phyloP scores from a whole-genome alignment of 2,329 filamentous ascomycete species.

The Epichloe uncinata region DNA sequence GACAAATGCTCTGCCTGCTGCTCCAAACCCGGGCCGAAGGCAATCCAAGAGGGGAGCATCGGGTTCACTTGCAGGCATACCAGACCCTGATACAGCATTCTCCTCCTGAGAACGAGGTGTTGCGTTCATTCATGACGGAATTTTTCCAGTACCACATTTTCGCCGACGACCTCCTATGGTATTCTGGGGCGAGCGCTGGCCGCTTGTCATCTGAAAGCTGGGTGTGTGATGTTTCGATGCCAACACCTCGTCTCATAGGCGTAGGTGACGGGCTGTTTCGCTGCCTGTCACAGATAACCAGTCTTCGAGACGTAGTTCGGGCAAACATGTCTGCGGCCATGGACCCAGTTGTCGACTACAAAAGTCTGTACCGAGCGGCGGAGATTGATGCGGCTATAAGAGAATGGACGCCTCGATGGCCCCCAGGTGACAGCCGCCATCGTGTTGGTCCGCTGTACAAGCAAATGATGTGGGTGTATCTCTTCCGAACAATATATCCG shows the following conservation, averaged over 20 bases:
- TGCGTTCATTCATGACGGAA: constrained; percentile 51
- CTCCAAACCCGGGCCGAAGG: constrained; percentile 45
- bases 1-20: constrained; percentile 49
- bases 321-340: constrained; percentile 46
- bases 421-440: constrained; percentile 41
- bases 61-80: constrained; percentile 67
- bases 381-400: constrained; percentile 64
- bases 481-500: constrained; percentile 48
- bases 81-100: constrained; percentile 53
- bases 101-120: constrained; percentile 51
- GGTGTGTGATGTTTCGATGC: constrained; percentile 27
- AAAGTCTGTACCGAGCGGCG: constrained; percentile 56
- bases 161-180: constrained; percentile 47
- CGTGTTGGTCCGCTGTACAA: constrained; percentile 46
- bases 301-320: constrained; percentile 62
- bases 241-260: constrained; percentile 52
- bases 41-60: constrained; percentile 52
- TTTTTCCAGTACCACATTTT: constrained; percentile 78
- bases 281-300: constrained; percentile 66
- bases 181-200: constrained; percentile 24
- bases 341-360: constrained; percentile 61
- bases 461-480: constrained; percentile 53
- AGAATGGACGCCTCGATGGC: constrained; percentile 57
- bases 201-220: constrained; percentile 31
- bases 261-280: constrained; percentile 72